These are phyloP conservation scores for Geosiphon pyriformis DNA, from an alignment of 192 early-diverging fungal species.

Conservation along the genomic window DNA sequence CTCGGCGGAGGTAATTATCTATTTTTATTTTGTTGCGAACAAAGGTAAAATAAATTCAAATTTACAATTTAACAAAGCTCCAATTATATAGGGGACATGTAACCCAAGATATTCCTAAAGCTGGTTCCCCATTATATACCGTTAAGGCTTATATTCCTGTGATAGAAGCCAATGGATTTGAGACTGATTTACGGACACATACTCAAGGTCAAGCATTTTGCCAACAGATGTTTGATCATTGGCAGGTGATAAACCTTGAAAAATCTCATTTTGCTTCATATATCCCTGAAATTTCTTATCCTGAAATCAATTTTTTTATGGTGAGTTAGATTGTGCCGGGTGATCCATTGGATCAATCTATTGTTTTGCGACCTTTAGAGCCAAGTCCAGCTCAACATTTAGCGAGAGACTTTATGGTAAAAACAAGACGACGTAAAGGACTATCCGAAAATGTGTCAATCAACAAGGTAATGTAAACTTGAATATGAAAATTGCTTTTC, in stretches of 20 bases:
- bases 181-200: slow-evolving; percentile 93
- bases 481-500: not conserved
- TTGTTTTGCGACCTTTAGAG: slow-evolving; percentile 85
- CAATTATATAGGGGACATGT: slow-evolving; percentile 77
- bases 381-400: slow-evolving; percentile 81
- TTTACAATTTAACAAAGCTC: slow-evolving; percentile 14
- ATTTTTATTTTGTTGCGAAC: not conserved
- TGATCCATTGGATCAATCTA: slow-evolving; percentile 87
- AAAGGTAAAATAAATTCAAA: not conserved
- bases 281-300: not conserved
- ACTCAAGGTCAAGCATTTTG: slow-evolving; percentile 97
- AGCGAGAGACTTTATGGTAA: slow-evolving; percentile 98
- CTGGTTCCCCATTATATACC: slow-evolving; percentile 90
- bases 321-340: slow-evolving; percentile 81
- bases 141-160: slow-evolving; percentile 93
- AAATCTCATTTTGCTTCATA: not conserved
- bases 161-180: slow-evolving; percentile 94
- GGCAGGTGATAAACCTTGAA: slow-evolving; percentile 53
- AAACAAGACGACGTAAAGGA: slow-evolving; percentile 93
- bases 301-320: not conserved
- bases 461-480: slow-evolving; percentile 53
- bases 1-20: slow-evolving; percentile 58
- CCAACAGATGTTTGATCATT: slow-evolving; percentile 98
- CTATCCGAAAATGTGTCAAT: slow-evolving; percentile 75
- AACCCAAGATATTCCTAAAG: slow-evolving; percentile 86